Percentiles rank a stretch among this genome's conserved stretches.
These are phyloP conservation scores for Botrytis fragariae DNA, from an alignment of 2,329 filamentous ascomycete species.

Conservation along the genomic window DNA sequence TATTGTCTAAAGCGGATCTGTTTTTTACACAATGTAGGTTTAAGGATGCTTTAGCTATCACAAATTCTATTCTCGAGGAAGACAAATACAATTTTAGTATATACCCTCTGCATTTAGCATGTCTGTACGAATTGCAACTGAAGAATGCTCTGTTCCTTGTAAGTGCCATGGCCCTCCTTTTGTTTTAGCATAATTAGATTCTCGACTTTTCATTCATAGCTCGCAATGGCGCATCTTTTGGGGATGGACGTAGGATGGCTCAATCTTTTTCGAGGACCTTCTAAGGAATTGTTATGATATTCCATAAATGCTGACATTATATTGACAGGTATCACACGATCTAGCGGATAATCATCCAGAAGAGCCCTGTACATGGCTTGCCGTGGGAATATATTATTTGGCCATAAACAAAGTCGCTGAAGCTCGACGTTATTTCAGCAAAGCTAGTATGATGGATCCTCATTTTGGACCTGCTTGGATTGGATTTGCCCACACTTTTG, in stretches of 20 bases:
- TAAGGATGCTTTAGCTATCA: conserved; percentile 79
- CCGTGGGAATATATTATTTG: conserved; percentile 93
- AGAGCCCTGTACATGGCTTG: conserved; percentile 89
- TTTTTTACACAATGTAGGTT: conserved; percentile 95
- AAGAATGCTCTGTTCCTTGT: conserved; percentile 83
- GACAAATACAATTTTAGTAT: conserved; percentile 88
- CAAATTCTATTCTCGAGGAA: conserved; percentile 73
- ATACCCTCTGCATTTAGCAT: conserved; percentile 88
- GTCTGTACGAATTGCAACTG: conserved; percentile 80
- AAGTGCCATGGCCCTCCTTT: conserved; percentile 33
- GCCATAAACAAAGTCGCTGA: conserved; percentile 86
- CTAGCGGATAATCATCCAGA: conserved; percentile 88
- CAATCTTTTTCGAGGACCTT: not conserved
- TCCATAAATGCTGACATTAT: not conserved
- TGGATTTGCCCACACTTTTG: conserved; percentile 97
- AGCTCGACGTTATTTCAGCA: conserved; percentile 92
- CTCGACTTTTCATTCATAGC: not conserved
- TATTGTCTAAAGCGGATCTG: conserved; percentile 85
- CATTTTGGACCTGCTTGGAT: conserved; percentile 99
- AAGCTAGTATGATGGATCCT: conserved; percentile 94
- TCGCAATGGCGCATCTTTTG: not conserved
- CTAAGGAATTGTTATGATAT: not conserved
- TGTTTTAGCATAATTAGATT: not conserved
- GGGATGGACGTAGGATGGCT: too few relatives aligned
- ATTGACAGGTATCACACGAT: conserved; percentile 67